Evolutionary conservation across 805 yeast species (phyloP).

Genomic region (Tetrapisispora taiwanensis): DNA sequence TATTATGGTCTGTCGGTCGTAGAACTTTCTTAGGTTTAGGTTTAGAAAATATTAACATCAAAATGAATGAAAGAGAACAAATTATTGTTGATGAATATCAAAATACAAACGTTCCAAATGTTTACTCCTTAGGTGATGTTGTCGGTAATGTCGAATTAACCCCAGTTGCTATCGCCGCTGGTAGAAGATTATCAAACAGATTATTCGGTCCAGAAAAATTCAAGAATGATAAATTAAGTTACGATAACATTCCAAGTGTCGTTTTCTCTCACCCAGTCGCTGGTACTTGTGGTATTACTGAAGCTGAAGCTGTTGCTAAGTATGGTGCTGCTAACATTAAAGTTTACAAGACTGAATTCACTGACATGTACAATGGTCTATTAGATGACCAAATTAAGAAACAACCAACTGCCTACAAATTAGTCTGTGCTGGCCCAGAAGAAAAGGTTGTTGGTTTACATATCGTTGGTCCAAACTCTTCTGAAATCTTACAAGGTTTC

Average conservation of each 20-base stretch:
- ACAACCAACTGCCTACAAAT: constrained; percentile 77
- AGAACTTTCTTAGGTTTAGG: constrained; percentile 65
- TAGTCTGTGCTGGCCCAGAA: constrained; percentile 64
- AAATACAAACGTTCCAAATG: constrained; percentile 57
- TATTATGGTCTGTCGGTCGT: constrained; percentile 95
- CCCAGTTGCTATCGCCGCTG: constrained; percentile 98
- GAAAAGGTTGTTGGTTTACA: constrained; percentile 96
- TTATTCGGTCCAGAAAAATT: constrained; percentile 71
- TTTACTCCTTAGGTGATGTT: constrained; percentile 89
- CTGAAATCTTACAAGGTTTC: constrained; percentile 95
- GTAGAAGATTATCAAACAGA: constrained; percentile 86
- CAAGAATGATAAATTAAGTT: constrained; percentile 73
- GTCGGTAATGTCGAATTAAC: constrained; percentile 89
- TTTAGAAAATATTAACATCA: constrained; percentile 64
- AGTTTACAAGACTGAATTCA: constrained; percentile 72
- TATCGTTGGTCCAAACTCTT: constrained; percentile 78
- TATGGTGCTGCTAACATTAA: constrained; percentile 76
- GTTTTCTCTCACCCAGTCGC: constrained; percentile 98
- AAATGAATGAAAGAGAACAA: constrained; percentile 49
- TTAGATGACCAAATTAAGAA: constrained; percentile 43
- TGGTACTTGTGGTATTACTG: constrained; percentile 84
- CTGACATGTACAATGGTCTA: constrained; percentile 90
- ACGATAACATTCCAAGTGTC: constrained; percentile 82
- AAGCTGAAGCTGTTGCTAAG: constrained; percentile 63
- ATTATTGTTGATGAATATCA: constrained; percentile 82